Base-by-base conservation (phyloP, 2,329 filamentous ascomycete genomes). In the Cercospora canescens region DNA sequence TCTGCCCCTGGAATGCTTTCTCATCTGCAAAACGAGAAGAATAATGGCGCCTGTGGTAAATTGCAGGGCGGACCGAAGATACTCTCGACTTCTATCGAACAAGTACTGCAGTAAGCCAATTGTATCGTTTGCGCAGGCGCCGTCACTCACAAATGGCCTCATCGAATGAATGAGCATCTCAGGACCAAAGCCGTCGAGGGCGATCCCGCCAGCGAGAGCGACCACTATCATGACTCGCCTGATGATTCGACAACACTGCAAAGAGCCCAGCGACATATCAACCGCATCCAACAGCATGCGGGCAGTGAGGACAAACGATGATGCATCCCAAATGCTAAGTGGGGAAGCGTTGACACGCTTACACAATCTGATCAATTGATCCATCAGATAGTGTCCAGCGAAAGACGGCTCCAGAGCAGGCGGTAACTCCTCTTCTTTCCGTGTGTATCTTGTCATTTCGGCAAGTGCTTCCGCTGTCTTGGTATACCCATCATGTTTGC, bases 131-230 rank as follows among this genome's bases (percentile, higher is more conserved):
- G 94, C 91, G 77, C 94, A 98, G 74, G 96, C 91, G 0, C 89
- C 85, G 71, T 98, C 90, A 1, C 90, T 89, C 6, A 98, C 82
- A 70, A 93, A 96, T 0, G 89, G 88, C 9, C 91, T 86, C 21
- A 97, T 83, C 1, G 91, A 90, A 73, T 93, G 91, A 1, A 99
- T 83, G 0, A 96, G 84, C 91, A 97, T 95, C 77, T 99, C 92
- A 14, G 97, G 78, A 11, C 93, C 91, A 75, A 98, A 98, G 0
- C 90, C 91, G 45, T 87, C 82, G 26, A 90, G 83, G n/a, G 91
- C 91, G 59, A 89, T 84, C 0, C 87, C 77, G 0, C 93, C 93
- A 28, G 93, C 90, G 54, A 98, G 81, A 66, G 88, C 91, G 28
- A 98, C 85, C 16, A 98, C 80, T 8, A 97, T 86, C 35, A 93